phyloP scores from a whole-genome alignment of 345 rosid genomes.

The Cardamine chenopodiifolia region DNA sequence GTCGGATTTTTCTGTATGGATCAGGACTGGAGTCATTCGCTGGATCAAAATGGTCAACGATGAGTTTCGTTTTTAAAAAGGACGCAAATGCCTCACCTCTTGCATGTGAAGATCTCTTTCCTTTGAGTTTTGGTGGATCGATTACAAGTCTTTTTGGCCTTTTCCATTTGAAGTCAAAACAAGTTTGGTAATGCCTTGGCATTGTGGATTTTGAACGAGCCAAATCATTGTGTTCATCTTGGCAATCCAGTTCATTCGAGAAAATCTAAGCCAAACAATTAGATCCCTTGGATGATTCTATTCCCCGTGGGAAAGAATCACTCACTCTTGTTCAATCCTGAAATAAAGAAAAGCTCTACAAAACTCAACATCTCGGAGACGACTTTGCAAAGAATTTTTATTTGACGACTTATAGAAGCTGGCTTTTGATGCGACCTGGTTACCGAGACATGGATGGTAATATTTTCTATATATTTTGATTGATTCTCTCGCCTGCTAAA shows the following conservation, averaged over 20 bases:
- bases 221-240: constrained; percentile 7
- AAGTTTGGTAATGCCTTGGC: not conserved
- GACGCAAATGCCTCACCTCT: no score
- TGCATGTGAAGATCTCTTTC: no score
- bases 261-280: not conserved
- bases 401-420: not conserved
- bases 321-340: constrained; percentile 9
- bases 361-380: not conserved
- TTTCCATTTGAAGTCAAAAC: no score
- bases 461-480: not conserved
- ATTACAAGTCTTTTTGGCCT: no score
- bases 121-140: no score
- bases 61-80: no score
- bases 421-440: not conserved
- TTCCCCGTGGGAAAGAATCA: not conserved
- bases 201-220: constrained; percentile 7
- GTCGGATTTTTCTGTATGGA: no score
- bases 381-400: not conserved
- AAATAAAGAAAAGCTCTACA: constrained; percentile 4
- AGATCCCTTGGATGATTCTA: constrained; percentile 12
- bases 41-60: no score
- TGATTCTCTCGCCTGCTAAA: no score
- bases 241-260: not conserved
- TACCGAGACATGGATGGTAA: no score
- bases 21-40: no score